These are phyloP conservation scores for Kwoniella mangroviensis DNA, from an alignment of 768 basidiomycete species.

Conservation along the genomic window DNA sequence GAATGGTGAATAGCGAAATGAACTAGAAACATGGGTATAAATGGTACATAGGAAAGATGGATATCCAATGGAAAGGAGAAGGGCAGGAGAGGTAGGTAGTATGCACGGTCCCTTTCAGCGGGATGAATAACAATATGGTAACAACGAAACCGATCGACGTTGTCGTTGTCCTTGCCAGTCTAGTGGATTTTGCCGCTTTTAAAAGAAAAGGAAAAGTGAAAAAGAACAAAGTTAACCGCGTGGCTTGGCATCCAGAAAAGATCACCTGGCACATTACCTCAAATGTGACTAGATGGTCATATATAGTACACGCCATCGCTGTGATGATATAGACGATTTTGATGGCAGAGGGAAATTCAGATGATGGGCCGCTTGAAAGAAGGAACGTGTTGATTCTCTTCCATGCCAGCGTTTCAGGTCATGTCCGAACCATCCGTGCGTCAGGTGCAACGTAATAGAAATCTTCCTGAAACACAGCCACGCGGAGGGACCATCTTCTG, in stretches of 20 bases:
- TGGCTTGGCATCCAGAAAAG: slow-evolving; percentile 2
- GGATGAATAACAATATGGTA: neutral
- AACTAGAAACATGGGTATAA: neutral
- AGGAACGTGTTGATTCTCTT: neutral
- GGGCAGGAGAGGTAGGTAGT: neutral
- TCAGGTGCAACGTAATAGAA: neutral
- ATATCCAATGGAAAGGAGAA: neutral
- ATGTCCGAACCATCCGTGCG: neutral
- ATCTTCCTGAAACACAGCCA: slow-evolving; percentile 9
- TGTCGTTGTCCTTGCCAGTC: neutral
- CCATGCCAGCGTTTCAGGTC: neutral
- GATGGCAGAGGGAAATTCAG: neutral
- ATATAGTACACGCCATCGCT: no score
- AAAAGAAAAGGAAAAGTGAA: no score
- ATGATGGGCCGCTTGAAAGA: slow-evolving; percentile 1
- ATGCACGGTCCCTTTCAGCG: slow-evolving; percentile 12
- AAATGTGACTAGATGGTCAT: no score
- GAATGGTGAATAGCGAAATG: neutral
- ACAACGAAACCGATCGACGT: neutral
- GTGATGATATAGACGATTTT: neutral
- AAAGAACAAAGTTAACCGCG: slow-evolving; percentile 1
- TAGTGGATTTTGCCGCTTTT: slow-evolving; percentile 8
- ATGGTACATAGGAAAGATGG: neutral
- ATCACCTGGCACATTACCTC: neutral
- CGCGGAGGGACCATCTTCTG: neutral